Evolutionary conservation across 495 filamentous ascomycete genomes (phyloP), one percentile per base, ranked within the genome.

Genomic region (Delitschia confertaspora): DNA sequence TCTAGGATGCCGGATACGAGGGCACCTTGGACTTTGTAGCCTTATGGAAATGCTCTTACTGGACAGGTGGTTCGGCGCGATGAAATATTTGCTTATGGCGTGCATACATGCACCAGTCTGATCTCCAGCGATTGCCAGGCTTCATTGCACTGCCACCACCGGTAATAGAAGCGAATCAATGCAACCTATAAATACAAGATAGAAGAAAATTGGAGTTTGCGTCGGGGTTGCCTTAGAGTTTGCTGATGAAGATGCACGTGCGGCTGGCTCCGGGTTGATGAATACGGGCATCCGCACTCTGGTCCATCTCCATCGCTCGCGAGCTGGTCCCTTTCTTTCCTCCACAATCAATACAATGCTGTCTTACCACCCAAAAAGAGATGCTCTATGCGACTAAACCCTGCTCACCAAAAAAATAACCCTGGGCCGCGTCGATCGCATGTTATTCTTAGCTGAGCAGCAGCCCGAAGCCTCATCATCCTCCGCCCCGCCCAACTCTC

Each of bases 401-500:
- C n/a, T n/a, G n/a, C n/a, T n/a, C n/a, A n/a, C n/a, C n/a, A n/a
- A n/a, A n/a, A n/a, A n/a, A n/a, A n/a, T n/a, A n/a, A 32, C 23
- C 17, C 45, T 38, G 22, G 19, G 20, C 30, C 41, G 39, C 45
- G 37, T 35, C 35, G 43, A 44, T 43, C 44, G 42, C 41, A 35
- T 29, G 46, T 55, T 55, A 55, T 55, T 55, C 51, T 49, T 55
- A 55, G 51, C 47, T 45, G 45, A 40, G 9, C 1, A 10, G 18
- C 19, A 25, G 23, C 25, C 22, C n/a, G n/a, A n/a, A n/a, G n/a
- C n/a, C n/a, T n/a, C n/a, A n/a, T n/a, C n/a, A n/a, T n/a, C n/a
- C 27, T 36, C 39, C 27, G 18, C 30, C 38, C 27, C 36, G 21
- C 41, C 41, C 36, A 21, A 41, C 32, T 25, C 35, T 32, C 40